Base-by-base conservation (phyloP, 352 stramenopile species). In the Peronospora farinosa region DNA sequence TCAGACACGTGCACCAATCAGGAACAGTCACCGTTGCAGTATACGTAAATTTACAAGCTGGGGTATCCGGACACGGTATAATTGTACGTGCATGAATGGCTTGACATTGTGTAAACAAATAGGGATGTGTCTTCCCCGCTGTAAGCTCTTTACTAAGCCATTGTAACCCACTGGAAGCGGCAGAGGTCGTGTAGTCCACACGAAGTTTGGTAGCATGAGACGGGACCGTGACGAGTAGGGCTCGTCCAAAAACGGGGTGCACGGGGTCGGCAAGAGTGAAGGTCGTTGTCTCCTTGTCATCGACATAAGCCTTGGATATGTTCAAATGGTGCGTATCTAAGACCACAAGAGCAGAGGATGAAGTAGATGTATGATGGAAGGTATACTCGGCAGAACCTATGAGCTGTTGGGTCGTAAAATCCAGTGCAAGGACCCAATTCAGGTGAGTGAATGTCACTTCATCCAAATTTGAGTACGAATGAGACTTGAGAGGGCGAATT, bases 1-100 rank as follows among this genome's bases (percentile, higher is more conserved):
- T 93, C 42, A 98, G 75, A 27, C 67, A 84, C 16, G 89, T 98
- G 38, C 91, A 93, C 93, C 91, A 98, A 13, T 70, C 53, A 0
- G 95, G 94, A 8, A 96, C 88, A 1, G 74, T 93, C 7, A 98
- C 81, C 1, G 61, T 81, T 1, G 95, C 90, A 38, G 84, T 77
- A 72, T 98, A 99, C 8, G 95, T 97, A 47, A 97, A 89, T 66
- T 98, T 98, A 38, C 84, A 82, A 10, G 68, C 69, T 3, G 92
- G 94, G 13, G 84, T 86, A 75, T 99, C 96, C 19, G 96, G 90
- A 62, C 93, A 98, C n/a, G 96, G 96, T 28, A 98, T 47, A 31
- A 99, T 71, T 5, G 78, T 95, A 17, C 96, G 82, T 7, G 92
- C 92, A 64, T 98, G 95, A 63, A 99, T 98, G 5, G 95, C 93